Evolutionary conservation across 1,284 basidiomycete species (phyloP), one percentile per base, ranked within the genome.

Genomic region (Melampsora larici-populina): DNA sequence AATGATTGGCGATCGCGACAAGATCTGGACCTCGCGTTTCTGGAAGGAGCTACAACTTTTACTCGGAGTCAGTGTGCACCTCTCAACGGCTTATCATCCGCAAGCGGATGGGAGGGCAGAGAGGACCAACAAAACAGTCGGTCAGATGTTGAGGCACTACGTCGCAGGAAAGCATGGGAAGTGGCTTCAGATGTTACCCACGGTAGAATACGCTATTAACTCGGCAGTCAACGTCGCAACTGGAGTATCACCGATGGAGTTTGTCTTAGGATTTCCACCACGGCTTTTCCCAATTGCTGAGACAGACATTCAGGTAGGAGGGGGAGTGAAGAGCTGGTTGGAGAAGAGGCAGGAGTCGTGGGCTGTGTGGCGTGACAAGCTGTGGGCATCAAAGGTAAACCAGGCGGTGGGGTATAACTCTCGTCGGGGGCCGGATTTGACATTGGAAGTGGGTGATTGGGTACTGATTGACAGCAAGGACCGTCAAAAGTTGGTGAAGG

Each of bases 91-190:
- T 1, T 68, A 48, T 15, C 66, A 68, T 40, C 66, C 66, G 5
- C 66, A 68, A 26, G 66, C 66, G 11, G 66, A 68, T 26, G 66
- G 66, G 0, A 11, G 24, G 24, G 49, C 43, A 21, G 66, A 68
- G 46, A 1, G 66, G 4, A 68, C 66, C 0, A 68, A 68, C 24
- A 68, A 68, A 26, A 68, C 66, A n/a, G n/a, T n/a, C n/a, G n/a
- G n/a, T n/a, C n/a, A n/a, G n/a, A n/a, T n/a, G n/a, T n/a, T n/a
- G n/a, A n/a, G n/a, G n/a, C n/a, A n/a, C n/a, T n/a, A n/a, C n/a
- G n/a, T n/a, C n/a, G n/a, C n/a, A n/a, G n/a, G n/a, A n/a, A n/a
- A n/a, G n/a, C n/a, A n/a, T n/a, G n/a, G n/a, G n/a, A n/a, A n/a
- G n/a, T n/a, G n/a, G n/a, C n/a, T n/a, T n/a, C n/a, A n/a, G n/a